Evolutionary conservation across 2,329 filamentous ascomycete species (phyloP).

Genomic region (Neodidymelliopsis sp.): DNA sequence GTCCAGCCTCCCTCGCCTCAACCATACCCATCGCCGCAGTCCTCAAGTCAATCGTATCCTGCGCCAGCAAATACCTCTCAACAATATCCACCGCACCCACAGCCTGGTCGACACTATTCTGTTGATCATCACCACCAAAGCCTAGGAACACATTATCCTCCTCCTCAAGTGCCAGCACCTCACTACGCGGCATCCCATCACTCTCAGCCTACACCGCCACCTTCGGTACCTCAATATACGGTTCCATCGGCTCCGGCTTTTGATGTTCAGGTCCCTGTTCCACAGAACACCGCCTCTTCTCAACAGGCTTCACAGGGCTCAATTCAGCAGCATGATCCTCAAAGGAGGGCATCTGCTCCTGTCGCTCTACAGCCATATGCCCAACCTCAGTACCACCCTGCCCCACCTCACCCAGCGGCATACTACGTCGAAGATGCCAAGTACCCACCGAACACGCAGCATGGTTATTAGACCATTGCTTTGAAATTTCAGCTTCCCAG

Average conservation of each 20-base stretch:
- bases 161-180: slow-evolving; percentile 21
- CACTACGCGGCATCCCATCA: slow-evolving; percentile 34
- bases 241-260: slow-evolving; percentile 33
- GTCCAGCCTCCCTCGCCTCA: slow-evolving; percentile 37
- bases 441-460: slow-evolving; percentile 24
- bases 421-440: slow-evolving; percentile 45
- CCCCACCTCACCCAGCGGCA: slow-evolving; percentile 32
- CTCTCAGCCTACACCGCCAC: slow-evolving; percentile 28
- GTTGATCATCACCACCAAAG: slow-evolving; percentile 26
- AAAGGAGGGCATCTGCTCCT: slow-evolving; percentile 43
- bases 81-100: slow-evolving; percentile 17
- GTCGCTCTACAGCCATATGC: slow-evolving; percentile 37
- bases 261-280: slow-evolving; percentile 31
- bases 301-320: slow-evolving; percentile 26
- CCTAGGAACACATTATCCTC: slow-evolving; percentile 27
- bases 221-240: slow-evolving; percentile 33
- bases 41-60: slow-evolving; percentile 26
- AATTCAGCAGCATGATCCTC: slow-evolving; percentile 31
- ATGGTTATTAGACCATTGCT: slow-evolving; percentile 3
- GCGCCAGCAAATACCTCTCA: slow-evolving; percentile 16
- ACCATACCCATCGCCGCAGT: slow-evolving; percentile 35
- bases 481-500: neutral
- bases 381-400: slow-evolving; percentile 28
- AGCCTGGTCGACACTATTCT: slow-evolving; percentile 31
- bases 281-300: slow-evolving; percentile 25